Evolutionary conservation across 352 stramenopile genomes (phyloP).

Genomic region (Pythium brachiatum): DNA sequence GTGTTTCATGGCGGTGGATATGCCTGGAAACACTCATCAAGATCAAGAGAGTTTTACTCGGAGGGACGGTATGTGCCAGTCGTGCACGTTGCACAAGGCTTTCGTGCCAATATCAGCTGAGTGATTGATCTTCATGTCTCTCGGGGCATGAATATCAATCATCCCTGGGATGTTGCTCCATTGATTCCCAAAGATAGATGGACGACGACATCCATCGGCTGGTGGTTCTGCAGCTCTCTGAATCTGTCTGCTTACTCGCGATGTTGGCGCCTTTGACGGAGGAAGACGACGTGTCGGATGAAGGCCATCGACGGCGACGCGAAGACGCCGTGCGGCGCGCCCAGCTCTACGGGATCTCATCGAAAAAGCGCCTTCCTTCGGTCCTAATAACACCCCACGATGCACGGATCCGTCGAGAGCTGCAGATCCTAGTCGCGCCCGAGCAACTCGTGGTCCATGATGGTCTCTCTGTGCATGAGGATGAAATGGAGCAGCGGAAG

Average conservation of each 20-base stretch:
- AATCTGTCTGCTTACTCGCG: background rate
- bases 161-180: no score
- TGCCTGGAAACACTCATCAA: background rate
- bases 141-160: no score
- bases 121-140: no score
- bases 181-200: background rate
- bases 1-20: no score
- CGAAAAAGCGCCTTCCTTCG: slow-evolving; percentile 30
- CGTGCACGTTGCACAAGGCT: no score
- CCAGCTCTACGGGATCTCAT: slow-evolving; percentile 40
- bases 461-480: slow-evolving; percentile 27
- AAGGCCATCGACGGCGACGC: background rate
- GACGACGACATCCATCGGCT: background rate
- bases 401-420: slow-evolving; percentile 41
- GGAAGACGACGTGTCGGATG: slow-evolving; percentile 7
- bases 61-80: no score
- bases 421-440: slow-evolving; percentile 34
- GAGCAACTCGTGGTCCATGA: slow-evolving; percentile 14
- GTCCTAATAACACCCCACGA: slow-evolving; percentile 36
- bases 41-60: no score
- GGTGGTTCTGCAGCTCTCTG: background rate
- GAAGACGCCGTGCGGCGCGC: slow-evolving; percentile 35
- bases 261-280: slow-evolving; percentile 1
- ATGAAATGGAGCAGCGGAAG: slow-evolving; percentile 54
- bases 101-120: no score